Conservation (phyloP, 2,329 filamentous ascomycete genomes). For the Claviceps spartinae region DNA sequence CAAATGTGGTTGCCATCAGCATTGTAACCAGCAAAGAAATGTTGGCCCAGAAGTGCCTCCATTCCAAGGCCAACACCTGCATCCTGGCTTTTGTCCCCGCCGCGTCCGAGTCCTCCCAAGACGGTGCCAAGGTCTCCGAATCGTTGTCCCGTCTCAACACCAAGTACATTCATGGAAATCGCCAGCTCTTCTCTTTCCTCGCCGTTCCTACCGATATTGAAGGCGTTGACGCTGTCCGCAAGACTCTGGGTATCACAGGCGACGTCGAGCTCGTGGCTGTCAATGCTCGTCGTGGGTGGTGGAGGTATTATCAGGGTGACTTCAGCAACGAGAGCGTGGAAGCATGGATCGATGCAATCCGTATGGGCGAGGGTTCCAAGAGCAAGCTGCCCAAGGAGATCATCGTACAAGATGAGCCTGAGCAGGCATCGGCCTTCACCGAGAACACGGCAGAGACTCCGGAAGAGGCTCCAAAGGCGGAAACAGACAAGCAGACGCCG, state of each 20-base stretch:
- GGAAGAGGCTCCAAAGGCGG: conserved; percentile 10
- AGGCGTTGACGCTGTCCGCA: conserved; percentile 27
- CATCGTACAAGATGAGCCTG: conserved; percentile 26
- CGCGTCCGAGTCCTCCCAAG: conserved; percentile 29
- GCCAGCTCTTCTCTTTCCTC: conserved; percentile 72
- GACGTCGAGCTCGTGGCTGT: conserved; percentile 64
- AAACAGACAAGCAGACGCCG: conserved; percentile 9
- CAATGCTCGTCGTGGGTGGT: conserved; percentile 80
- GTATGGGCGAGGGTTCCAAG: conserved; percentile 76
- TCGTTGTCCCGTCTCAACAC: conserved; percentile 60
- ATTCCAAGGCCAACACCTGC: conserved; percentile 65
- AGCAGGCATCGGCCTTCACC: conserved; percentile 12
- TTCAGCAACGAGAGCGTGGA: conserved; percentile 54
- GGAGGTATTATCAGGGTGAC: conserved; percentile 54
- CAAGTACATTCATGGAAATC: conserved; percentile 55
- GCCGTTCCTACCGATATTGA: conserved; percentile 45
- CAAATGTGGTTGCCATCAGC: conserved; percentile 46
- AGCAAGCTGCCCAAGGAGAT: conserved; percentile 51
- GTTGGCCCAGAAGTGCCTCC: conserved; percentile 59
- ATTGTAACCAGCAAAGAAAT: conserved; percentile 49
- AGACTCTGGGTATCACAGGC: conserved; percentile 42
- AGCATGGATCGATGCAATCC: conserved; percentile 80
- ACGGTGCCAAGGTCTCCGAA: conserved; percentile 42
- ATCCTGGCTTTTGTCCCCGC: conserved; percentile 62
- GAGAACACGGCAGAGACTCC: conserved; percentile 8